phyloP scores from a whole-genome alignment of 108 stramenopile genomes.

The Skeletonema potamos region DNA sequence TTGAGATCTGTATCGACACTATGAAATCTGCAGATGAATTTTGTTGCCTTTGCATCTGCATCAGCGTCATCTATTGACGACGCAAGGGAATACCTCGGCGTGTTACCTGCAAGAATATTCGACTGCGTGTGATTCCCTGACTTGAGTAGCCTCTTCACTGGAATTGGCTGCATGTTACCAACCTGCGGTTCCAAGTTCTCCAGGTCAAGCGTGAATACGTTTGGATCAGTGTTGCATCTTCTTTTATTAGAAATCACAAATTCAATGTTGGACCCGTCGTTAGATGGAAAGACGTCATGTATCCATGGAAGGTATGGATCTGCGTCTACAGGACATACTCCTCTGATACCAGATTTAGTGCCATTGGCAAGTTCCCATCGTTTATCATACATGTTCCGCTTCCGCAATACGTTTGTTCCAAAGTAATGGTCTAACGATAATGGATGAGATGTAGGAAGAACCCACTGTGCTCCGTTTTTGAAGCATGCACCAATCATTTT shows the following conservation, averaged over 20 bases:
- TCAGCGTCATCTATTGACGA: slow-evolving; percentile 43
- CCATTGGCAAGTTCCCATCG: slow-evolving; percentile 38
- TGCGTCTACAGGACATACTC: slow-evolving; percentile 40
- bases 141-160: slow-evolving; percentile 31
- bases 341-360: background rate
- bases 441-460: slow-evolving; percentile 37
- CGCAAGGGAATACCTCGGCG: slow-evolving; percentile 37
- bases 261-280: slow-evolving; percentile 27
- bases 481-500: slow-evolving; percentile 15
- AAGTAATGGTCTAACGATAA: slow-evolving; percentile 21
- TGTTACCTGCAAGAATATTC: background rate
- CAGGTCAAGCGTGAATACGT: slow-evolving; percentile 22
- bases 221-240: slow-evolving; percentile 46
- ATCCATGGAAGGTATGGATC: slow-evolving; percentile 49
- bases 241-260: slow-evolving; percentile 43
- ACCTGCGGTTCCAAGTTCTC: slow-evolving; percentile 47
- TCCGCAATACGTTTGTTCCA: slow-evolving; percentile 25
- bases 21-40: slow-evolving; percentile 47
- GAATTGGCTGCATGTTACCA: slow-evolving; percentile 41
- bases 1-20: slow-evolving; percentile 7
- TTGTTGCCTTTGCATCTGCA: slow-evolving; percentile 29
- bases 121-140: background rate
- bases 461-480: slow-evolving; percentile 37
- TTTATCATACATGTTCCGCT: slow-evolving; percentile 16
- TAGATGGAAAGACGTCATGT: slow-evolving; percentile 38